Base-by-base conservation (phyloP, 2,329 filamentous ascomycete species). In the Penicillium rolfsii region DNA sequence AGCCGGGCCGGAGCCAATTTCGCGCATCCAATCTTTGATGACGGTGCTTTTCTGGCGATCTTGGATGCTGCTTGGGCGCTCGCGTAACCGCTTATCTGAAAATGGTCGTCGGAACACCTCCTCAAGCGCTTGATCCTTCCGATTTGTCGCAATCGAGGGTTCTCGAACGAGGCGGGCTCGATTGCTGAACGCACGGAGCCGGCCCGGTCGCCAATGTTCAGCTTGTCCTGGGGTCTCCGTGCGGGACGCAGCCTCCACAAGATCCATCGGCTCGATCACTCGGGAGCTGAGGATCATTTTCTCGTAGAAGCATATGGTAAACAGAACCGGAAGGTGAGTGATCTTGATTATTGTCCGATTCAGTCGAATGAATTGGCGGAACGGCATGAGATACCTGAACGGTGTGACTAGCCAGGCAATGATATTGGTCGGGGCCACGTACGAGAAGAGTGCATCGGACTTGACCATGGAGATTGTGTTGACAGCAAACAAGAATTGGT, bases 381-480 rank as follows among this genome's bases (percentile, higher is more conserved):
- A 88, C 0, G 93, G 87, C 80, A 97, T 87, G 69, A 87, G 80
- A 73, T 90, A 96, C 64, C 93, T 86, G 48, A 96, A 76, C 0
- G 94, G 94, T 70, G 93, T 93, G 30, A 97, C 81, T 0, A 94
- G 73, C 94, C 93, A 98, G 1, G 91, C 93, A 64, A 97, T 85
- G 33, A 97, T 90, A 73, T 98, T 98, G 14, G 91, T 89, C 0
- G 94, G 94, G 1, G 94, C 91, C 62, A 97, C 86, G 73, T 97
- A 97, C 3, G 92, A 96, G 80, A 98, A 98, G 0, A 97, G 81
- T 0, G 93, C 91, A 74, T 98, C 94, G n/a, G 95, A 97, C 76
- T 97, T 98, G 66, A 97, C 94, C 91, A 97, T 96, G 4, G 92
- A 96, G 53, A 97, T 96, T 4, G 94, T 96, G 73, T 97, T 98